Evolutionary conservation across 352 stramenopile species (phyloP), one percentile per base, ranked within the genome.

Genomic region (Phytophthora aleatoria): DNA sequence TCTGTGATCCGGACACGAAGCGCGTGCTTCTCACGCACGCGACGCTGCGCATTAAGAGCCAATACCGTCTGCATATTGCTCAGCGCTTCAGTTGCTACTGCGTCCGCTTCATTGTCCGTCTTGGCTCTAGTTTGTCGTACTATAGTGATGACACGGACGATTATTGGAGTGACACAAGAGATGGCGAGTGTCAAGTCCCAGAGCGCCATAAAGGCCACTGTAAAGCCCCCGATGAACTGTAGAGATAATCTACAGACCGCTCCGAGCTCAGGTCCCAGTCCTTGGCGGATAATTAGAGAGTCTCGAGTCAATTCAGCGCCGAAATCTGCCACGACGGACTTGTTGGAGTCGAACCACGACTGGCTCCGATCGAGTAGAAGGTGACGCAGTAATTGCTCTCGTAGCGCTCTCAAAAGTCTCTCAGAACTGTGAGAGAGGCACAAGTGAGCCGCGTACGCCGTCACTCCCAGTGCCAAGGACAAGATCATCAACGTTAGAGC

Each of bases 41-140:
- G 55, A n/a, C 69, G 69, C 12, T 74, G 61, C 7, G 65, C 69
- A 26, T 77, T 74, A 10, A 77, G 64, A 3, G 65, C 65, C 31
- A 64, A 12, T n/a, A 77, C n/a, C 12, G 66, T 74, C 36, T 55
- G 64, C 42, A 77, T 62, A 27, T 72, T 66, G 35, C 31, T 57
- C 15, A 77, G 43, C 15, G 65, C 69, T 66, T 77, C 69, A 26
- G 41, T 16, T 3, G 61, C 69, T 27, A 71, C 53, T 8, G 36
- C 42, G 27, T 64, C 55, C 1, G 60, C 69, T 52, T 77, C 67
- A 9, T 48, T 52, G 9, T 70, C 56, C 3, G 13, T 1, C 1
- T 33, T 43, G 6, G 8, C 43, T 10, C 24, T 38, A 2, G 30
- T 38, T 5, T 24, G 45, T 8, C 24, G 24, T 5, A 59, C 31